phyloP scores from a whole-genome alignment of 305 asterid species.

The Petunia hybrid region DNA sequence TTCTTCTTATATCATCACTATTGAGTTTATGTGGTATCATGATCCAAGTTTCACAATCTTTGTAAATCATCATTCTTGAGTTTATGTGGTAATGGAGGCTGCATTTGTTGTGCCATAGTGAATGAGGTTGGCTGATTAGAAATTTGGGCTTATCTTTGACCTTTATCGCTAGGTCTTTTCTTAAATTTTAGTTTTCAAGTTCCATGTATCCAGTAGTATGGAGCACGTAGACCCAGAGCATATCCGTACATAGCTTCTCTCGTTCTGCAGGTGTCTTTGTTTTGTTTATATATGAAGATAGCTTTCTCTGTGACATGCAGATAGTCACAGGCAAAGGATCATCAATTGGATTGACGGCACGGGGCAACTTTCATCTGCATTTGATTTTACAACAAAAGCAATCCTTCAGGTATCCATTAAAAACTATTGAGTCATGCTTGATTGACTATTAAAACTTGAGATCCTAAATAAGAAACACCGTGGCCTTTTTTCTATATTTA shows the following conservation, averaged over 20 bases:
- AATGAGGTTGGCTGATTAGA: neutral
- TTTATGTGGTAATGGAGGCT: neutral
- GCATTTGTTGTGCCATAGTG: neutral
- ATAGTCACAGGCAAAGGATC: conserved; percentile 90
- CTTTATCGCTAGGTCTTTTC: neutral
- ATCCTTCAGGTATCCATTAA: conserved; percentile 74
- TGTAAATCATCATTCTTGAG: neutral
- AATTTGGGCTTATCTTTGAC: neutral
- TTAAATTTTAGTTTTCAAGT: neutral
- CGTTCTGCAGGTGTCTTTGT: neutral
- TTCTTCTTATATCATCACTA: neutral
- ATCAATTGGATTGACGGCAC: conserved; percentile 88
- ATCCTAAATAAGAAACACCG: neutral
- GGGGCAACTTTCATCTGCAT: conserved; percentile 86
- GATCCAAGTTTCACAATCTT: neutral
- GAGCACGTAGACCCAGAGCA: neutral
- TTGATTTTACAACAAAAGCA: conserved; percentile 98
- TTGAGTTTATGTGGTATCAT: neutral
- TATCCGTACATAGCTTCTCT: neutral
- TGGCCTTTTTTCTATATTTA: neutral
- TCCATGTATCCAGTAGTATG: neutral
- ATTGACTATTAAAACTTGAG: neutral
- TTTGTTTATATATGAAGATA: neutral
- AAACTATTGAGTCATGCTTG: neutral
- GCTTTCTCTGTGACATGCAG: conserved; percentile 47